These are phyloP conservation scores for Prunus kanzakura DNA, from an alignment of 306 rosid species.

Conservation along the genomic window DNA sequence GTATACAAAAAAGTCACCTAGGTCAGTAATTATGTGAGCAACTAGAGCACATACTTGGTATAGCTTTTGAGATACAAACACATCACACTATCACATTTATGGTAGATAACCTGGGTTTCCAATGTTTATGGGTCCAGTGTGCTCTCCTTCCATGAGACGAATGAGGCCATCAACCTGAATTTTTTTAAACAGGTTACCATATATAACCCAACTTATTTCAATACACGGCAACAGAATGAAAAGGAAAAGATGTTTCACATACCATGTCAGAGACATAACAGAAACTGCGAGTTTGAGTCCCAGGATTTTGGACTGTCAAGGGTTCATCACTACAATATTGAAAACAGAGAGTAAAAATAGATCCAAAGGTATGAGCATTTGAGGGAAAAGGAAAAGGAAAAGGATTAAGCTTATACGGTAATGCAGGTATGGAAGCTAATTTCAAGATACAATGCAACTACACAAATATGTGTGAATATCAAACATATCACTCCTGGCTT, in stretches of 20 bases:
- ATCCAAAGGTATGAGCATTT: background rate
- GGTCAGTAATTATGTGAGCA: background rate
- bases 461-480: too few species aligned
- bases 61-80: background rate
- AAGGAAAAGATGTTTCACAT: conserved; percentile 3
- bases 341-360: conserved; percentile 17
- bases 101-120: conserved; percentile 73
- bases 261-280: conserved; percentile 85
- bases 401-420: background rate
- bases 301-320: conserved; percentile 78
- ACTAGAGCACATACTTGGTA: background rate
- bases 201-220: background rate
- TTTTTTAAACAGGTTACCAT: conserved; percentile 15
- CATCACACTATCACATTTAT: background rate
- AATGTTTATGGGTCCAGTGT: conserved; percentile 81
- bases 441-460: background rate
- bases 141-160: conserved; percentile 71
- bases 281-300: conserved; percentile 90
- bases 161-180: conserved; percentile 77
- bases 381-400: background rate
- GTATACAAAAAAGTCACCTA: background rate
- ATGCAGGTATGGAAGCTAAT: conserved; percentile 1
- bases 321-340: conserved; percentile 52
- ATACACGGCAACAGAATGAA: background rate
- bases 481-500: background rate